A percentile compares a stretch with the other conserved stretches of the same genome.
phyloP scores from a whole-genome alignment of 2,329 filamentous ascomycete species.

The Pseudocercospora fijiensis region DNA sequence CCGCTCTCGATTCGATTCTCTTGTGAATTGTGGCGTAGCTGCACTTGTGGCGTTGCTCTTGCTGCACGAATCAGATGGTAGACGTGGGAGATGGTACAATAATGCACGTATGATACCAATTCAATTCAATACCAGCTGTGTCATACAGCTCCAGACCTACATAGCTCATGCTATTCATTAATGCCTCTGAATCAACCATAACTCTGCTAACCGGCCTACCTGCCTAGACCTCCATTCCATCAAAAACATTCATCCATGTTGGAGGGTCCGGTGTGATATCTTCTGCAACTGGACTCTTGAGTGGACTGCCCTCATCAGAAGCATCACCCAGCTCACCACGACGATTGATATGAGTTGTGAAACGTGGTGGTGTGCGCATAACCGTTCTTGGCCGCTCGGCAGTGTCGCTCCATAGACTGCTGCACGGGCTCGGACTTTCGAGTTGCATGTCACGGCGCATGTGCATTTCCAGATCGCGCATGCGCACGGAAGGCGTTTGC shows the following conservation, averaged over 20 bases:
- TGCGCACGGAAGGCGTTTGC: background rate
- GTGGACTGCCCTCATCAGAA: slow-evolving; percentile 11
- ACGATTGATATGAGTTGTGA: slow-evolving; percentile 19
- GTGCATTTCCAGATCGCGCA: slow-evolving; percentile 11
- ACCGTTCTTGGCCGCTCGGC: background rate
- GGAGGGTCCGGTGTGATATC: background rate
- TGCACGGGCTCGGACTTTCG: background rate
- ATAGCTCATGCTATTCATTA: background rate
- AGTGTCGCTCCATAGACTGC: background rate
- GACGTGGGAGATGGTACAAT: background rate
- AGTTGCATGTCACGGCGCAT: slow-evolving; percentile 10
- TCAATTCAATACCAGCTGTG: background rate
- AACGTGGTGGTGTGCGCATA: background rate
- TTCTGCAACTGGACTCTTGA: slow-evolving; percentile 10
- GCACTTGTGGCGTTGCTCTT: background rate
- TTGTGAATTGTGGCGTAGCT: slow-evolving; percentile 1
- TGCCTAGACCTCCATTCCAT: background rate
- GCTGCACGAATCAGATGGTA: background rate
- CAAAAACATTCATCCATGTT: background rate
- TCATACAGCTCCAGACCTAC: background rate
- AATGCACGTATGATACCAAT: background rate
- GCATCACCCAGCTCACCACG: slow-evolving; percentile 20
- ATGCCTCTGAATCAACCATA: background rate
- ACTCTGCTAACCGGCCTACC: background rate
- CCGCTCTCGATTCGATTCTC: no score